These are phyloP conservation scores for Glebionis coronaria DNA, from an alignment of 129 eudicot species.

Conservation along the genomic window DNA sequence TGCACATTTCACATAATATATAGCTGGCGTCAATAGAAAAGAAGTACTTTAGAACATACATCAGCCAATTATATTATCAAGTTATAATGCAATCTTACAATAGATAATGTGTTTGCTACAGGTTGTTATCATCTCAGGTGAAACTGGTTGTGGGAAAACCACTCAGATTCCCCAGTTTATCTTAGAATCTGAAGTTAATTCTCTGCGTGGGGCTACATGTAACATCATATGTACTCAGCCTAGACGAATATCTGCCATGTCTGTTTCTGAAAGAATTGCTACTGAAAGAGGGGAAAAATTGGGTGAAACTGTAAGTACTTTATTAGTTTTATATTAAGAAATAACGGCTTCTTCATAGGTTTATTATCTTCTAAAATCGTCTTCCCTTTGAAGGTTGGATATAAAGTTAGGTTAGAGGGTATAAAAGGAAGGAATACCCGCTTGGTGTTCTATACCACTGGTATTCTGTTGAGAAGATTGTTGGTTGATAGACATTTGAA, in stretches of 20 bases:
- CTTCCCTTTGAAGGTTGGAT: constrained; percentile 56
- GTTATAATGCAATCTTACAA: constrained; percentile 2
- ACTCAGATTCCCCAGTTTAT: constrained; percentile 90
- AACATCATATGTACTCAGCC: constrained; percentile 91
- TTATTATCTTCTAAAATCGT: background rate
- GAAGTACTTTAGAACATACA: background rate
- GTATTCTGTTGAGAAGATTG: constrained; percentile 74
- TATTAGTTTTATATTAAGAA: background rate
- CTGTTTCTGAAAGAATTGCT: constrained; percentile 92
- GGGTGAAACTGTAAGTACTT: constrained; percentile 75
- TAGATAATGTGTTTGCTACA: constrained; percentile 24
- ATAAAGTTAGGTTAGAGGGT: constrained; percentile 86
- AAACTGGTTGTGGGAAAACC: constrained; percentile 96
- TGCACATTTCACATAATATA: background rate
- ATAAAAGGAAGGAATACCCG: constrained; percentile 82
- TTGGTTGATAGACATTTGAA: constrained; percentile 71
- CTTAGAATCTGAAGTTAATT: constrained; percentile 68
- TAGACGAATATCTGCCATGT: constrained; percentile 84
- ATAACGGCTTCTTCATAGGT: background rate
- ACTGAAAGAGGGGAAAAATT: constrained; percentile 75
- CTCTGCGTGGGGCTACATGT: constrained; percentile 58
- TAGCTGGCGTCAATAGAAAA: too few species aligned
- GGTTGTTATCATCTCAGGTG: constrained; percentile 95
- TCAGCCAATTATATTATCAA: background rate
- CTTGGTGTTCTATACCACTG: constrained; percentile 79